Conservation (phyloP, 441 rosid genomes). For the Pelargonium cotyledonis region DNA sequence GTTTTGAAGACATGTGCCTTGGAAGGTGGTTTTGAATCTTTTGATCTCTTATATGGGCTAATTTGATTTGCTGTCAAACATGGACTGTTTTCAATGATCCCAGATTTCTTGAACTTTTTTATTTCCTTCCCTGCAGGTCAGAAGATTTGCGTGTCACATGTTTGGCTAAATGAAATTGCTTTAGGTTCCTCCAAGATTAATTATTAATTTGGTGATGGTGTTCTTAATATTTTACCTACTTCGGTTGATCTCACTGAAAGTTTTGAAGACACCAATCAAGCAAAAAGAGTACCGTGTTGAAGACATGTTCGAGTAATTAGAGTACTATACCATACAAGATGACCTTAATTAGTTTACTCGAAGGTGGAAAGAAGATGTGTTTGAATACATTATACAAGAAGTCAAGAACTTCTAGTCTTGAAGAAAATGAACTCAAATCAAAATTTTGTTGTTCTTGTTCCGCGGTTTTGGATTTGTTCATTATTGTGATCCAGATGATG, state of each 20-base stretch:
- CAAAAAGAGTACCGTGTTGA: constrained; percentile 12
- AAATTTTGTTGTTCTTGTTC: constrained; percentile 25
- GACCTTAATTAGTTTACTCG: constrained; percentile 12
- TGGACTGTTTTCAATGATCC: background rate
- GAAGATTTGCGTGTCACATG: constrained; percentile 35
- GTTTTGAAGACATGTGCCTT: background rate
- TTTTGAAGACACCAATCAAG: constrained; percentile 66
- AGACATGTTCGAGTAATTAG: no score
- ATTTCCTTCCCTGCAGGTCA: constrained; percentile 39
- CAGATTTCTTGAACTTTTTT: no score
- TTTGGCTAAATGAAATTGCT: background rate
- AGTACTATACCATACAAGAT: no score
- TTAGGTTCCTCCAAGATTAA: constrained; percentile 13
- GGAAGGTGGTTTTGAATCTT: background rate
- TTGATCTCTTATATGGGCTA: no score
- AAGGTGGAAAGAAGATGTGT: constrained; percentile 52
- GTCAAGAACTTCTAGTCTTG: constrained; percentile 45
- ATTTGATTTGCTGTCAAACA: no score
- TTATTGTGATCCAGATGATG: constrained; percentile 55
- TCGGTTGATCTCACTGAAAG: constrained; percentile 75
- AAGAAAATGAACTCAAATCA: constrained; percentile 45
- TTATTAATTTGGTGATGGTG: constrained; percentile 25
- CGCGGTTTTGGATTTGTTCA: constrained; percentile 75
- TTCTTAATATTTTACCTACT: constrained; percentile 18
- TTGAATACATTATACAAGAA: constrained; percentile 43